phyloP scores from a whole-genome alignment of 257 asterid genomes.

The Linaria vulgaris region DNA sequence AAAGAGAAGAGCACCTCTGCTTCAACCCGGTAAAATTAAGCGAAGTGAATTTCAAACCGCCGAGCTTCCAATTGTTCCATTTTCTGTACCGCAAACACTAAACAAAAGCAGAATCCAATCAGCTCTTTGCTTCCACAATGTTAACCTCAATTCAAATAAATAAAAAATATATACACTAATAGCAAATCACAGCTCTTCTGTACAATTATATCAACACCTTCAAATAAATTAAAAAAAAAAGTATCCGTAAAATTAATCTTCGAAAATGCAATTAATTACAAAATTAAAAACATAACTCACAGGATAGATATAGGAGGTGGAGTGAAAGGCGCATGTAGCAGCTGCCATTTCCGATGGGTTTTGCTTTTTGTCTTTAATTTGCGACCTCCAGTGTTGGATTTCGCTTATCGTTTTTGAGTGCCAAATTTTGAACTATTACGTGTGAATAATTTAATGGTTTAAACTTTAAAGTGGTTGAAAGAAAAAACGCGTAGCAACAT shows the following conservation, averaged over 20 bases:
- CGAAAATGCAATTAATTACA: not conserved
- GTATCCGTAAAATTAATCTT: not conserved
- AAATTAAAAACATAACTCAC: conserved; percentile 27
- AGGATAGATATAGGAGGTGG: conserved; percentile 36
- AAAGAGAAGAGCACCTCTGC: conserved; percentile 48
- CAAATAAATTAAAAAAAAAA: not conserved
- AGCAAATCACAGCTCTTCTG: not conserved
- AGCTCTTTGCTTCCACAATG: conserved; percentile 8
- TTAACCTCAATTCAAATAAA: not conserved
- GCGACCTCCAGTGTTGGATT: conserved; percentile 33
- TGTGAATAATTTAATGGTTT: not conserved
- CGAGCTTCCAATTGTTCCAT: conserved; percentile 37
- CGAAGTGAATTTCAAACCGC: conserved; percentile 30
- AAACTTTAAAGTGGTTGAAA: not conserved
- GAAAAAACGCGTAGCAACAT: no score
- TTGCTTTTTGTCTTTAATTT: not conserved
- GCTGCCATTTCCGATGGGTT: conserved; percentile 33
- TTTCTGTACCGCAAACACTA: conserved; percentile 36
- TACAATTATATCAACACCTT: conserved; percentile 6
- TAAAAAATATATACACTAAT: not conserved
- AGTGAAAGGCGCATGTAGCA: conserved; percentile 30
- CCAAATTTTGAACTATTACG: conserved; percentile 10
- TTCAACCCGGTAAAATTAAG: conserved; percentile 38
- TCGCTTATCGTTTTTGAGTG: conserved; percentile 37
- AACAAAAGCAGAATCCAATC: conserved; percentile 16